Percentiles rank a stretch among this genome's conserved stretches.
Conservation (phyloP, 164 flowering plant genomes). For the Piper betle region DNA sequence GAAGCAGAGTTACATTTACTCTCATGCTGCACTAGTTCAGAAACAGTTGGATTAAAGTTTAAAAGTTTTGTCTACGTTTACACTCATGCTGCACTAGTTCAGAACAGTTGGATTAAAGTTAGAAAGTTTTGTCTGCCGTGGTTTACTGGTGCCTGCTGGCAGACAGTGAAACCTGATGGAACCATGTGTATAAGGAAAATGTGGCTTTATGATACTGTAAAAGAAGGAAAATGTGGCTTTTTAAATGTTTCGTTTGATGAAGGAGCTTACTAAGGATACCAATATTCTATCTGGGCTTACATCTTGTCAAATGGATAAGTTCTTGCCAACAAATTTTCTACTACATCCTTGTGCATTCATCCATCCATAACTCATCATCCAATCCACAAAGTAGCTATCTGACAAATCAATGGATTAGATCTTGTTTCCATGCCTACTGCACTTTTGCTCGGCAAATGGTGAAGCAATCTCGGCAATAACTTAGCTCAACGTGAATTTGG, state of each 20-base stretch:
- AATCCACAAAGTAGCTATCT: constrained; percentile 40
- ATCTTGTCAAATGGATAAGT: constrained; percentile 43
- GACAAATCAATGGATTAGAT: constrained; percentile 37
- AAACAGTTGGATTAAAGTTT: background rate
- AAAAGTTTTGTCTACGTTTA: background rate
- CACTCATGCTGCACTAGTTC: background rate
- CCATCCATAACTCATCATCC: constrained; percentile 38
- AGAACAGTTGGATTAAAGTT: background rate
- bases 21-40: background rate
- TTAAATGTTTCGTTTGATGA: constrained; percentile 90
- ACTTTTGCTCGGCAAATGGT: constrained; percentile 46
- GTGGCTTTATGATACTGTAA: constrained; percentile 18
- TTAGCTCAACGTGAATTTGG: constrained; percentile 24
- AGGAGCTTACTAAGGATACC: constrained; percentile 57
- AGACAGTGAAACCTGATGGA: constrained; percentile 14
- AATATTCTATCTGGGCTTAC: constrained; percentile 55
- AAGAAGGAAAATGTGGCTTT: constrained; percentile 20
- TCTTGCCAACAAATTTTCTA: constrained; percentile 40
- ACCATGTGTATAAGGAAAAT: constrained; percentile 14
- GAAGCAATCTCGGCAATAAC: constrained; percentile 69
- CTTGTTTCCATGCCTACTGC: constrained; percentile 55
- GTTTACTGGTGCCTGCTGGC: constrained; percentile 6
- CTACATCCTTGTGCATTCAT: constrained; percentile 36
- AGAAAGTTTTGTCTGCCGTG: background rate
- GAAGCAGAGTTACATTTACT: background rate